These are phyloP conservation scores for Tolypocladium amazonense DNA, from an alignment of 2,329 filamentous ascomycete genomes.

Conservation along the genomic window DNA sequence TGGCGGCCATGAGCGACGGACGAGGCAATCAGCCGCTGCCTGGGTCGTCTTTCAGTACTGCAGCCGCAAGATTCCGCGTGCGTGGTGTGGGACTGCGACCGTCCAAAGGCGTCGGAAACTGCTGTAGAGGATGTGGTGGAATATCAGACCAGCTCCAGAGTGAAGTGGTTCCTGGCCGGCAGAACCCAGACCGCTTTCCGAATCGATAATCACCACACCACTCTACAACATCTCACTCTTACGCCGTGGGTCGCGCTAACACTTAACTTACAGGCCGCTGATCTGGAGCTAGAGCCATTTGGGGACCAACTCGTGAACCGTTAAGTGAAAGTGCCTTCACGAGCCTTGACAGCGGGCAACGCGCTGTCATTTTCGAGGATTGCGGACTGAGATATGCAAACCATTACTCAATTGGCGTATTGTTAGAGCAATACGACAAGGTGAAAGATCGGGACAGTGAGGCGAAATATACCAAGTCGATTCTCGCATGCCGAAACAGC, in stretches of 20 bases:
- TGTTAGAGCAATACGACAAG: background rate
- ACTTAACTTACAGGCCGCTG: no score
- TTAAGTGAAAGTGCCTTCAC: no score
- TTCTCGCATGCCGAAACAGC: no score
- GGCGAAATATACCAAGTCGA: no score
- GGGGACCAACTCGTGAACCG: no score
- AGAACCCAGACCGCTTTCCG: constrained; percentile 1
- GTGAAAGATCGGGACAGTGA: no score
- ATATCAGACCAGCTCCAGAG: background rate
- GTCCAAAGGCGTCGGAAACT: background rate
- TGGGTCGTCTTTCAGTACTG: background rate
- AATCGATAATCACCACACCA: background rate
- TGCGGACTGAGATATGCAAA: background rate
- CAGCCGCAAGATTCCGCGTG: background rate
- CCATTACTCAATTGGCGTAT: background rate
- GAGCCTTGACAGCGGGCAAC: background rate
- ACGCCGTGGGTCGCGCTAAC: no score
- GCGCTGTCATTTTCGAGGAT: background rate
- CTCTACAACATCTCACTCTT: no score
- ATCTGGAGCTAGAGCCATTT: background rate
- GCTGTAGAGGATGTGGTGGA: background rate
- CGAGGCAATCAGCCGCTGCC: background rate
- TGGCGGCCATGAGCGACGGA: constrained; percentile 16
- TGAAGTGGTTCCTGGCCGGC: background rate
- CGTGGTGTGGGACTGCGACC: background rate